These are phyloP conservation scores for Talaromyces sp. DNA, from an alignment of 2,329 filamentous ascomycete genomes.

Conservation along the genomic window DNA sequence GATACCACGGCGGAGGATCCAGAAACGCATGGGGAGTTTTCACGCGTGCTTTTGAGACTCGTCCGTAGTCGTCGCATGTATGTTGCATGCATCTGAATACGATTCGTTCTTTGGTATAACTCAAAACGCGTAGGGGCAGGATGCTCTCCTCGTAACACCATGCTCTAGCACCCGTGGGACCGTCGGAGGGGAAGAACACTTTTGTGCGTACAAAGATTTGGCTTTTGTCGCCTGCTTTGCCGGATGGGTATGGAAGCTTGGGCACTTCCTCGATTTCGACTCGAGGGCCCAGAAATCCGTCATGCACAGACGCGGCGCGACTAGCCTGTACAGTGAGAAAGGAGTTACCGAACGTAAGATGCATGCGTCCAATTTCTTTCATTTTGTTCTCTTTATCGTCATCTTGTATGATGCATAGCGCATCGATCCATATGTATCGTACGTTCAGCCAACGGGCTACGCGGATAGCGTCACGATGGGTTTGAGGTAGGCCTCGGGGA, in stretches of 20 bases:
- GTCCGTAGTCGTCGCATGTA: conserved; percentile 5
- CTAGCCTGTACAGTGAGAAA: conserved; percentile 2
- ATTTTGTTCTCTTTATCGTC: conserved; percentile 9
- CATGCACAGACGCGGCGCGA: conserved; percentile 7
- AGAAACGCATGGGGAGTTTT: not conserved
- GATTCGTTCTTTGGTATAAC: not conserved
- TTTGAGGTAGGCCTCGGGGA: conserved; percentile 4
- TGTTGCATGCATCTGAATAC: conserved; percentile 1
- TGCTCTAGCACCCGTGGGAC: conserved; percentile 4
- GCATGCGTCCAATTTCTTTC: conserved; percentile 8
- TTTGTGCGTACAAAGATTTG: conserved; percentile 3
- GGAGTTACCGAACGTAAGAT: conserved; percentile 6
- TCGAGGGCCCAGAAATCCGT: conserved; percentile 2
- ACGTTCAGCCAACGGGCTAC: conserved; percentile 9
- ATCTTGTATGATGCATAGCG: conserved; percentile 9
- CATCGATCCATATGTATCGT: conserved; percentile 13
- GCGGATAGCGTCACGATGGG: conserved; percentile 8
- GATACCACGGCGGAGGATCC: conserved; percentile 2
- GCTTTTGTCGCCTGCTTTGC: not conserved
- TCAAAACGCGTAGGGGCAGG: not conserved
- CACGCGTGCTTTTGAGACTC: not conserved
- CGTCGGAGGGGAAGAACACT: not conserved
- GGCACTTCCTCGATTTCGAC: not conserved
- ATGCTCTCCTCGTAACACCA: conserved; percentile 12
- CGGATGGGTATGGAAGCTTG: not conserved